Percentiles rank a stretch among this genome's conserved stretches.
phyloP scores from a whole-genome alignment of 2,329 filamentous ascomycete genomes.

The Clathrospora elynae region DNA sequence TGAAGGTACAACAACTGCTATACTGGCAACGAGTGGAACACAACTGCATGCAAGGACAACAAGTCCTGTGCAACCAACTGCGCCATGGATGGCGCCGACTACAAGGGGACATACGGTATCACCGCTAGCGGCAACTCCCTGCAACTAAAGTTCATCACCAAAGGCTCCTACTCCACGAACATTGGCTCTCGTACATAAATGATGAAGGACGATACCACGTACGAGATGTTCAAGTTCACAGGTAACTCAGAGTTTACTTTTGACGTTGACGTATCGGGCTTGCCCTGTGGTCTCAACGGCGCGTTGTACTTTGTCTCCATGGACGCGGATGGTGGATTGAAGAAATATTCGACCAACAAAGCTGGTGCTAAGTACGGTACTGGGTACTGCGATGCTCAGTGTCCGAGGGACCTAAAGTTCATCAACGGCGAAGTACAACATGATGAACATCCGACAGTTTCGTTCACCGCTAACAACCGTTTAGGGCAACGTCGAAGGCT shows the following conservation, averaged over 20 bases:
- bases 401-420: constrained; percentile 55
- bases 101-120: constrained; percentile 52
- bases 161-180: constrained; percentile 50
- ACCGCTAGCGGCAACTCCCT: constrained; percentile 58
- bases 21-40: constrained; percentile 51
- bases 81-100: constrained; percentile 49
- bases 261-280: constrained; percentile 58
- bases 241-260: constrained; percentile 54
- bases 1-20: constrained; percentile 48
- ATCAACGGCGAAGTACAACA: constrained; percentile 50
- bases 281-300: constrained; percentile 73
- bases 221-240: constrained; percentile 46
- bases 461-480: neutral
- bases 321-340: constrained; percentile 64
- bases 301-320: constrained; percentile 58
- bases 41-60: constrained; percentile 44
- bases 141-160: constrained; percentile 62
- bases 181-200: constrained; percentile 47
- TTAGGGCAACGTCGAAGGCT: constrained; percentile 60
- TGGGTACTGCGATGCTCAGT: constrained; percentile 50
- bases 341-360: constrained; percentile 53
- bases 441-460: neutral
- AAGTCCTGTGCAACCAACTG: constrained; percentile 43
- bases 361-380: constrained; percentile 58
- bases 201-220: constrained; percentile 42